phyloP scores from a whole-genome alignment of 2,329 filamentous ascomycete genomes.

The Talaromyces sp. region DNA sequence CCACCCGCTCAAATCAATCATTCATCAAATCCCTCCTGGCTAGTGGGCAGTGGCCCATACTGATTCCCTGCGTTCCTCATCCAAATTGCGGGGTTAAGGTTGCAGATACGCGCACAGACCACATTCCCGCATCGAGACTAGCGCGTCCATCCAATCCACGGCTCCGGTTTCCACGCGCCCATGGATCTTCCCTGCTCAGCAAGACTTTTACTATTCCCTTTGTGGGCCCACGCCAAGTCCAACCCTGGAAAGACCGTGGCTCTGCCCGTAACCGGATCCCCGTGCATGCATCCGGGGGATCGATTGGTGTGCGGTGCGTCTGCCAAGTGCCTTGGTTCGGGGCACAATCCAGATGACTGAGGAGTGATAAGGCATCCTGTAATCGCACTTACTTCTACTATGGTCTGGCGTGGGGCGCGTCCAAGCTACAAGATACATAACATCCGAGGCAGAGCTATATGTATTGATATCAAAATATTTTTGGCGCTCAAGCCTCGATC shows the following conservation, averaged over 20 bases:
- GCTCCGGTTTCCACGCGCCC: neutral
- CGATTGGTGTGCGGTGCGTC: constrained; percentile 9
- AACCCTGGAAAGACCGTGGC: constrained; percentile 1
- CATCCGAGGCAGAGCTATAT: neutral
- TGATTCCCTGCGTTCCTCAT: too few species aligned
- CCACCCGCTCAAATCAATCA: too few species aligned
- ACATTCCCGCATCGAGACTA: constrained; percentile 7
- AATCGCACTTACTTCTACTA: neutral
- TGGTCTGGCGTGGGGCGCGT: neutral
- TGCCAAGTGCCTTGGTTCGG: neutral
- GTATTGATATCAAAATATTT: neutral
- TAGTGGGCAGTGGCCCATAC: too few species aligned
- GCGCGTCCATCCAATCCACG: neutral
- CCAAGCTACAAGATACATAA: too few species aligned
- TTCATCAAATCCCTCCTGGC: too few species aligned
- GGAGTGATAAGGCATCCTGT: neutral
- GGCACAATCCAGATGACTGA: neutral
- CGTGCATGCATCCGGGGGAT: constrained; percentile 15
- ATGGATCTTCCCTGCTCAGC: neutral
- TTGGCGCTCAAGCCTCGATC: neutral
- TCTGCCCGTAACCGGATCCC: constrained; percentile 4
- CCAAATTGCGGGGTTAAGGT: constrained; percentile 30
- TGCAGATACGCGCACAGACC: constrained; percentile 22
- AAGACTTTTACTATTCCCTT: neutral
- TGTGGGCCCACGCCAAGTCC: neutral